Evolutionary conservation across 2,329 filamentous ascomycete genomes (phyloP), one percentile per base, ranked within the genome.

Genomic region (Fusarium virguliforme): DNA sequence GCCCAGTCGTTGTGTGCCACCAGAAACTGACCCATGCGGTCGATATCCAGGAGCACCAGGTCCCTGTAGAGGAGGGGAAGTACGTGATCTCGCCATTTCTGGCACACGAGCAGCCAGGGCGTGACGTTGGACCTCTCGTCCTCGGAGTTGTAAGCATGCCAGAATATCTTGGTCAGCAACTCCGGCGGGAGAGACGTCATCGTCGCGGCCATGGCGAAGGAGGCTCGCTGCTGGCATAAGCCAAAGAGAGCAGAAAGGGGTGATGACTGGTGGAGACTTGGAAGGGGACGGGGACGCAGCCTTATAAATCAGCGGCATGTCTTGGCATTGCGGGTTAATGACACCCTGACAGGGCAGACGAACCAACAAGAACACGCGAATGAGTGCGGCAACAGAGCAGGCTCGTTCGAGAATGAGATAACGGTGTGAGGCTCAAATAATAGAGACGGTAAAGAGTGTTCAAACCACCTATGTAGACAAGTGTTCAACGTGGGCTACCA

Each of bases 31-130:
- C 8, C 32, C 1, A 67, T 4, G n/a, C 1, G 3, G 3, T 22
- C 1, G n/a, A 18, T 8, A 15, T 28, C 3, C 9, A 22, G 9
- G 2, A 67, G 34, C 0, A 67, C 57, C 6, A 67, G 13, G 1
- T 62, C 50, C 0, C 24, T 34, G 6, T 67, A 67, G 1, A 62
- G 62, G 4, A 57, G 8, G 0, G 15, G 6, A 6, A 57, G 30
- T 0, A 37, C 8, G 28, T 18, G 3, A 18, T 62, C 18, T 1
- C 32, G 6, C 63, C 50, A 67, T 4, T 4, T 1, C 13, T 6
- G 58, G 9, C 22, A 66, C 1, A 67, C 50, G 3, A 66, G 5
- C 4, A 66, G 3, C 7, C 50, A 67, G 3, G 65, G 15, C 3
- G 22, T 3, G 4, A 53, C 1, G 8, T 28, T 12, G 4, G 22